phyloP scores from a whole-genome alignment of 257 asterid species.

The Sherardia arvensis region DNA sequence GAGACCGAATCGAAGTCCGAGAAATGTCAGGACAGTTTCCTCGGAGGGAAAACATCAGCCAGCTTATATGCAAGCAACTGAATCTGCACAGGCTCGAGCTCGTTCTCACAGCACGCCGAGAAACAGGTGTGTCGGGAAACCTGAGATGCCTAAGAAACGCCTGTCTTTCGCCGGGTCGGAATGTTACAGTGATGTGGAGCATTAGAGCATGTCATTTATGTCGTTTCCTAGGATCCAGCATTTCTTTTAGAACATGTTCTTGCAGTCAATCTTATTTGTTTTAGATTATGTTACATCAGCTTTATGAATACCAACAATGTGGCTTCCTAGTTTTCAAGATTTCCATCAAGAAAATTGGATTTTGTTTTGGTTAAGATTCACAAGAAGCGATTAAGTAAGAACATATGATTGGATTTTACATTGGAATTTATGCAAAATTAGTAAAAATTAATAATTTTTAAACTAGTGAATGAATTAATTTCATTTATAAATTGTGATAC shows the following conservation, averaged over 20 bases:
- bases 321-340: too few species aligned
- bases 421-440: too few species aligned
- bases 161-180: conserved; percentile 36
- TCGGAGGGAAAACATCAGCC: conserved; percentile 32
- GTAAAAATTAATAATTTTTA: too few species aligned
- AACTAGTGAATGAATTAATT: too few species aligned
- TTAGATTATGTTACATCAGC: not conserved
- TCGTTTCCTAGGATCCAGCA: conserved; percentile 1
- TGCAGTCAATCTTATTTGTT: not conserved
- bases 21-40: conserved; percentile 22
- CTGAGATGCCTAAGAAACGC: conserved; percentile 41
- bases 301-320: too few species aligned
- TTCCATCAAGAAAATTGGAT: too few species aligned
- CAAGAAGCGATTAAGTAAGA: too few species aligned
- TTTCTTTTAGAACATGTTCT: not conserved
- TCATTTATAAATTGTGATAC: too few species aligned
- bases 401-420: too few species aligned
- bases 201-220: not conserved
- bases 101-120: conserved; percentile 59
- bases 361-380: too few species aligned
- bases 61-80: conserved; percentile 69
- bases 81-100: conserved; percentile 61
- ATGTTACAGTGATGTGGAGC: conserved; percentile 2
- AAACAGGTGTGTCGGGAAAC: conserved; percentile 29
- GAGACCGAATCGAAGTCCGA: conserved; percentile 18